Conservation (phyloP, 1,284 basidiomycete species). For the Schizophyllum amplum region DNA sequence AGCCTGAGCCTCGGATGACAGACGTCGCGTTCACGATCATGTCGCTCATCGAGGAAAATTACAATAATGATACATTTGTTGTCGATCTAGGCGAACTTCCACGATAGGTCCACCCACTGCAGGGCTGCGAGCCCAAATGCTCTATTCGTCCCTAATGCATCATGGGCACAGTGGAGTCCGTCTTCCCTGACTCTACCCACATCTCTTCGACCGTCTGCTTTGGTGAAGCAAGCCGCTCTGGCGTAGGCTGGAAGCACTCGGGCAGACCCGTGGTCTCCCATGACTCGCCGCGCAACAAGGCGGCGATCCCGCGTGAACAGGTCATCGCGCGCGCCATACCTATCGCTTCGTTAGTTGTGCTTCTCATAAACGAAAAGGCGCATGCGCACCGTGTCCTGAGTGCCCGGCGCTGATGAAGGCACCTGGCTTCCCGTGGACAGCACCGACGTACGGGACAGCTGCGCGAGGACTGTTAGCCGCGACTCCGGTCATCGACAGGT, state of each 20-base stretch:
- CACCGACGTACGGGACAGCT: slow-evolving; percentile 22
- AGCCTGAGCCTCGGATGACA: too few species aligned
- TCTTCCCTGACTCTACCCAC: background rate
- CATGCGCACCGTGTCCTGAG: slow-evolving; percentile 19
- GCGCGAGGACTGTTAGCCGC: background rate
- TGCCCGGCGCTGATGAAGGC: slow-evolving; percentile 20
- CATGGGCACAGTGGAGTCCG: background rate
- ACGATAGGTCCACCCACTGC: too few species aligned
- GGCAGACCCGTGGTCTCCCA: slow-evolving; percentile 20
- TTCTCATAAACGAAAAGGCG: background rate
- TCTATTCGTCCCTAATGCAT: background rate
- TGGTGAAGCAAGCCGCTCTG: slow-evolving; percentile 10
- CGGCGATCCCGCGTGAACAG: slow-evolving; percentile 19
- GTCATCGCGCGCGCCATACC: slow-evolving; percentile 22
- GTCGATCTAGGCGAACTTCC: too few species aligned
- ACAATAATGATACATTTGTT: too few species aligned
- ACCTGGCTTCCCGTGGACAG: slow-evolving; percentile 17
- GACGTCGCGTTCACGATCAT: too few species aligned
- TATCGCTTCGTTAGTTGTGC: background rate
- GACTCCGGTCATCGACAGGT: background rate
- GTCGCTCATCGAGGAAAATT: too few species aligned
- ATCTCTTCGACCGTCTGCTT: slow-evolving; percentile 8
- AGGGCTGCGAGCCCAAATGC: too few species aligned
- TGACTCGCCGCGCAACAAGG: slow-evolving; percentile 14
- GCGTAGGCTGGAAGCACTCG: slow-evolving; percentile 22